Conservation (phyloP, 176 grass and related monocot species). For the Zoysia pacifica region DNA sequence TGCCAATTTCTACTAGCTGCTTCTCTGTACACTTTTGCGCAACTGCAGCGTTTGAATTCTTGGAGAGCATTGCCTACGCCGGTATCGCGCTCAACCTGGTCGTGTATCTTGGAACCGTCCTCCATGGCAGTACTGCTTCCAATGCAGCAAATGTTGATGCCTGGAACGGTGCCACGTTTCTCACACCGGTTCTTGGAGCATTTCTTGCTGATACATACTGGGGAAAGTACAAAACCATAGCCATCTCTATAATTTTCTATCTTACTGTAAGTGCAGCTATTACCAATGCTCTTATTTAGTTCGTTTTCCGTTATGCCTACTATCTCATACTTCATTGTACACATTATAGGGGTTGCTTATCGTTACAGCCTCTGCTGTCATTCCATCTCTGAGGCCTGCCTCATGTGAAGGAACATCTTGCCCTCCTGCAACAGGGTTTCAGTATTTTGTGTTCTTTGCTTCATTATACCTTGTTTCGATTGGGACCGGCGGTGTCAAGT, state of each 20-base stretch:
- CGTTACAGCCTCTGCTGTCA: constrained; percentile 64
- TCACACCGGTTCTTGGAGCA: constrained; percentile 72
- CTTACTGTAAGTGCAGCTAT: constrained; percentile 52
- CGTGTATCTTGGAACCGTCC: constrained; percentile 76
- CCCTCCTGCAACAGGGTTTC: constrained; percentile 65
- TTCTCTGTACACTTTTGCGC: neutral
- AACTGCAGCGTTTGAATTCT: constrained; percentile 69
- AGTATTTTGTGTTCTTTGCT: constrained; percentile 72
- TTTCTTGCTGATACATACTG: constrained; percentile 84
- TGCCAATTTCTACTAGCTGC: neutral
- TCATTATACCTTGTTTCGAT: constrained; percentile 73
- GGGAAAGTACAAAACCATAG: constrained; percentile 85
- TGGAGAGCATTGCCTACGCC: constrained; percentile 79
- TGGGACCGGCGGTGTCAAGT: constrained; percentile 80
- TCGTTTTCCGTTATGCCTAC: neutral
- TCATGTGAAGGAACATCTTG: constrained; percentile 67
- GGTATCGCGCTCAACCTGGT: constrained; percentile 83
- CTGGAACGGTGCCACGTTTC: constrained; percentile 85
- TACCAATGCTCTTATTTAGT: neutral
- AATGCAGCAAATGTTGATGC: constrained; percentile 75
- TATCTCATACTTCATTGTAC: neutral
- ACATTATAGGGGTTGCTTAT: constrained; percentile 69
- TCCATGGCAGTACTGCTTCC: constrained; percentile 75
- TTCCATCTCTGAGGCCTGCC: constrained; percentile 64
- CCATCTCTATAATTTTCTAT: constrained; percentile 72